Base-by-base conservation (phyloP, 2,329 filamentous ascomycete species). In the Botrytis fragariae region DNA sequence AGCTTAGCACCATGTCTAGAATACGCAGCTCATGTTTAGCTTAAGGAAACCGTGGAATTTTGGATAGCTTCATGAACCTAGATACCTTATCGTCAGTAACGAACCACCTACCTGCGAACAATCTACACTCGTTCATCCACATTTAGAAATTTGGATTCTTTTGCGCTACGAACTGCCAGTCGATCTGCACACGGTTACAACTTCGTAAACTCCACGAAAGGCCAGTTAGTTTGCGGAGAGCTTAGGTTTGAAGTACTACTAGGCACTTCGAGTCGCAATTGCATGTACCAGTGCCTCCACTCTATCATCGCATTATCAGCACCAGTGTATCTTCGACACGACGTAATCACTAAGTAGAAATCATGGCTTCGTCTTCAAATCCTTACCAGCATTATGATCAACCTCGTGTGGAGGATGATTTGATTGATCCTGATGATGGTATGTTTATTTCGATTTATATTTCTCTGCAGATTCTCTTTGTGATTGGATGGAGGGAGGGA, bases 381-480 rank as follows among this genome's bases (percentile, higher is more conserved):
- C 81, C 84, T 29, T 85, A 86, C 78, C 86, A 88, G 81, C 88
- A 90, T 79, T 90, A 90, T 80, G 85, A 88, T 80, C 87, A 87
- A 76, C 87, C 89, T 73, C 85, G 88, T 74, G 83, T 91, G 85
- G 79, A 81, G 74, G 90, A 92, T 78, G 91, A 94, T 78, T 83
- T 94, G 79, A 93, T 95, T 83, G 92, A 95, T 79, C 91, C 91
- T 5, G 92, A 94, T 85, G 91, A 94, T 83, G 91, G 92, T 93
- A 84, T 78, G 84, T 79, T 71, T 37, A 32, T 39, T 39, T 39
- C 39, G 16, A n/a, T 62, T 39, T 39, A 16, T 29, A 1, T 57
- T 57, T 57, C 14, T 29, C 14, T 39, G 59, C 5, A 7, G 4
- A 4, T 61, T 37, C 4, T 61, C 4, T 22, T 14, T 61, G 4